Evolutionary conservation across 2,329 filamentous ascomycete species (phyloP).

Genomic region (Exophiala bonariae): DNA sequence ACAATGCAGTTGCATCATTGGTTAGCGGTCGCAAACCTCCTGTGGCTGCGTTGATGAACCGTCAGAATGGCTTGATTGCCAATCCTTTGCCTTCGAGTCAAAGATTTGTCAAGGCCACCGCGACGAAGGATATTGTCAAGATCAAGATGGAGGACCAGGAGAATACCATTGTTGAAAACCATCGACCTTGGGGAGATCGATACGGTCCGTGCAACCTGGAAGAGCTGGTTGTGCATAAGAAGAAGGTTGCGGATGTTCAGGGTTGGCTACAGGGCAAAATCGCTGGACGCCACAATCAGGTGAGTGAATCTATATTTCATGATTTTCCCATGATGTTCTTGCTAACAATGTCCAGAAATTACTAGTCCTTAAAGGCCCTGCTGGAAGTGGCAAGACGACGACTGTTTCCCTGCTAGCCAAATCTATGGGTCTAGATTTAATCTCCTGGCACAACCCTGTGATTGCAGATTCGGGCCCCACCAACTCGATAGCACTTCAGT

Average conservation of each 20-base stretch:
- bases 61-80: slow-evolving; percentile 11
- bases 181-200: slow-evolving; percentile 81
- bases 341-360: slow-evolving; percentile 58
- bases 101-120: slow-evolving; percentile 19
- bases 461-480: slow-evolving; percentile 60
- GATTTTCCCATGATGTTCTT: slow-evolving; percentile 4
- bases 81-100: slow-evolving; percentile 25
- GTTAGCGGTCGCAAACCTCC: slow-evolving; percentile 12
- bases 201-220: slow-evolving; percentile 74
- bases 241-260: slow-evolving; percentile 83
- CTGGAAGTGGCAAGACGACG: slow-evolving; percentile 90
- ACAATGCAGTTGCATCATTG: slow-evolving; percentile 5
- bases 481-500: slow-evolving; percentile 73
- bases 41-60: neutral
- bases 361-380: slow-evolving; percentile 83
- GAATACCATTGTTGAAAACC: slow-evolving; percentile 16
- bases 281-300: slow-evolving; percentile 50
- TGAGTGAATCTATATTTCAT: slow-evolving; percentile 26
- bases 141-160: neutral
- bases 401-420: slow-evolving; percentile 76
- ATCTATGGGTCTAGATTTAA: slow-evolving; percentile 72
- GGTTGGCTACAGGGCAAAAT: slow-evolving; percentile 78
- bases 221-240: slow-evolving; percentile 92
- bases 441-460: slow-evolving; percentile 89
- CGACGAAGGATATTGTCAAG: slow-evolving; percentile 5